Evolutionary conservation across 495 filamentous ascomycete species (phyloP), one percentile per base, ranked within the genome.

Genomic region (Penicillium angulare): DNA sequence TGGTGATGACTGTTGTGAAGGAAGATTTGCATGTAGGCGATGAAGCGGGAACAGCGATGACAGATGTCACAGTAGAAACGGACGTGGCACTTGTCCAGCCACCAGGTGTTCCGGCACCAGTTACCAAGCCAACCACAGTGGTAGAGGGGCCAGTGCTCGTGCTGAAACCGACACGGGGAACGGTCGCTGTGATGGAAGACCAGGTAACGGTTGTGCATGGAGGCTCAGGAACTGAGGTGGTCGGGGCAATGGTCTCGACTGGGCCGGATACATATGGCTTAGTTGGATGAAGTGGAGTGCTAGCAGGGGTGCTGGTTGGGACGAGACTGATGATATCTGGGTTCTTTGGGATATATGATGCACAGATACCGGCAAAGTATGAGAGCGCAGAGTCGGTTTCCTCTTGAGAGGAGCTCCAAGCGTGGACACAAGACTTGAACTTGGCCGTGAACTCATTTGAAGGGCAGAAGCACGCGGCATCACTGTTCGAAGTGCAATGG

Each of bases 311-410:
- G 31, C 66, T 78, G 5, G 73, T 64, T 3, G 85, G 84, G 45
- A 85, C 78, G 24, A 77, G 82, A 41, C 88, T 90, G 59, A 89
- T 79, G 59, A 97, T 87, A 41, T 78, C 89, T 3, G 92, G 92
- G 79, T 96, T 96, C 56, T 74, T 52, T 16, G 79, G 75, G 12
- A 90, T 79, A 60, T 84, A 85, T 29, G 79, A 68, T 23, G 88
- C 89, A 70, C 92, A 97, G 68, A 97, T 88, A 61, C 92, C 92
- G 59, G 89, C 83, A 73, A 97, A 86, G 81, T 88, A 96, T 48
- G 82, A 78, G 41, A 93, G 77, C 31, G 88, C 89, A 50, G 80
- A 73, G 29, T 83, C 72, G 50, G 88, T 73, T 59, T 90, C 79
- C 13, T 72, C 57, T 42, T 85, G 69, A 20, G 81, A 79, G 52